phyloP scores from a whole-genome alignment of 2,329 filamentous ascomycete genomes.

The Penicillium digitatum region DNA sequence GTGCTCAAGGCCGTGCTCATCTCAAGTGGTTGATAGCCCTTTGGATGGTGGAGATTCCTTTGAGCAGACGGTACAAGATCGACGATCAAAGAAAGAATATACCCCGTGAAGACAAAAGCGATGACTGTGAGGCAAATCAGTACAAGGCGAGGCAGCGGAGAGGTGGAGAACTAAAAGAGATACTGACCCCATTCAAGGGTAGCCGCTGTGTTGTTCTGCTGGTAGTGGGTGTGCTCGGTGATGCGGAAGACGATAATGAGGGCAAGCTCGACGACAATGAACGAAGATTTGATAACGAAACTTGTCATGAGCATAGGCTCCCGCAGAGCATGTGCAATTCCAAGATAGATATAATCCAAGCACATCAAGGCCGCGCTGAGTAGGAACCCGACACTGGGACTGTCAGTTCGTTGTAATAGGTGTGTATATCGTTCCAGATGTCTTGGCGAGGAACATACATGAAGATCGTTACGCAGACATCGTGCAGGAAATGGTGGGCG shows the following conservation, averaged over 20 bases:
- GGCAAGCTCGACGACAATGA: constrained; percentile 16
- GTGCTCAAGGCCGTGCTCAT: constrained; percentile 4
- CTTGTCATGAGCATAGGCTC: constrained; percentile 17
- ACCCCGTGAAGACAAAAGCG: constrained; percentile 19
- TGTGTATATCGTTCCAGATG: not conserved
- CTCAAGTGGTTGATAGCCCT: constrained; percentile 17
- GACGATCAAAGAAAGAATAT: constrained; percentile 18
- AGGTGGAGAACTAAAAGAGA: not conserved
- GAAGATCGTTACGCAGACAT: constrained; percentile 18
- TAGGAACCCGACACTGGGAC: constrained; percentile 12
- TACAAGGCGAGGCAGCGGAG: not conserved
- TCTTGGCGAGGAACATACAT: constrained; percentile 8
- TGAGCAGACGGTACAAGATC: constrained; percentile 14
- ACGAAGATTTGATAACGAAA: constrained; percentile 17
- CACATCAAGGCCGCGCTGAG: constrained; percentile 17
- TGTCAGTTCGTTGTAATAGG: constrained; percentile 2
- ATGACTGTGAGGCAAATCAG: constrained; percentile 12
- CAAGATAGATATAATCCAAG: constrained; percentile 18
- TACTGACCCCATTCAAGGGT: constrained; percentile 18
- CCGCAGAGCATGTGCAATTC: constrained; percentile 8
- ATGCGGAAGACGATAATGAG: constrained; percentile 19
- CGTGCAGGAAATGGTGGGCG: constrained; percentile 14
- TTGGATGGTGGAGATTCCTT: constrained; percentile 4
- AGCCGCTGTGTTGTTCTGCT: constrained; percentile 15
- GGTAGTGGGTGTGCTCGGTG: constrained; percentile 10